Evolutionary conservation across 2,329 filamentous ascomycete genomes (phyloP).

Genomic region (Fusarium denticulatum): DNA sequence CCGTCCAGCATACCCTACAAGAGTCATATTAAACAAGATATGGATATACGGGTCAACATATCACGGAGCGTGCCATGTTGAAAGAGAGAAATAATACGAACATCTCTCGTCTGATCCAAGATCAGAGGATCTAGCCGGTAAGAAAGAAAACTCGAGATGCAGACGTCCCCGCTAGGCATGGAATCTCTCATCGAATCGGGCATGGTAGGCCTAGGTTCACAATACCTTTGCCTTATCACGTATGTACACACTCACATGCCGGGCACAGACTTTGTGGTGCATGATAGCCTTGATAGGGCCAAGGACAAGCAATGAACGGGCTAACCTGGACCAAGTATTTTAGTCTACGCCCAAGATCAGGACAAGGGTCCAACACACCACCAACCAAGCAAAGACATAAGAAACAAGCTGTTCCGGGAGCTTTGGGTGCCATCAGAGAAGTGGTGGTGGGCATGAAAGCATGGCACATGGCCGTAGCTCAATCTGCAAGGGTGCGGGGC

Average conservation of each 20-base stretch:
- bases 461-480: constrained; percentile 39
- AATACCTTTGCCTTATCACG: constrained; percentile 34
- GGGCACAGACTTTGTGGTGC: constrained; percentile 5
- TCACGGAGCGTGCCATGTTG: neutral
- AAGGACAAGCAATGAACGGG: neutral
- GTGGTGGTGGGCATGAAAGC: constrained; percentile 17
- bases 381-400: constrained; percentile 7
- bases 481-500: constrained; percentile 36
- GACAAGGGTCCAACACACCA: constrained; percentile 34
- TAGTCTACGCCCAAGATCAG: neutral
- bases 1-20: constrained; percentile 6
- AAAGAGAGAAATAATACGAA: neutral
- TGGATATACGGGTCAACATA: neutral
- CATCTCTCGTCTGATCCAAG: constrained; percentile 7
- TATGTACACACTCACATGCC: constrained; percentile 10
- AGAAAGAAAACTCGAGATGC: constrained; percentile 3
- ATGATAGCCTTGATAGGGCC: constrained; percentile 13
- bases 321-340: constrained; percentile 12
- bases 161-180: neutral
- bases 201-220: constrained; percentile 1
- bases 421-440: constrained; percentile 10
- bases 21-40: neutral
- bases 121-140: neutral
- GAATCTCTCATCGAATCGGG: constrained; percentile 11
- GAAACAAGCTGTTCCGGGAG: constrained; percentile 20